These are phyloP conservation scores for Epichloe amarillans DNA, from an alignment of 2,329 filamentous ascomycete species.

Conservation along the genomic window DNA sequence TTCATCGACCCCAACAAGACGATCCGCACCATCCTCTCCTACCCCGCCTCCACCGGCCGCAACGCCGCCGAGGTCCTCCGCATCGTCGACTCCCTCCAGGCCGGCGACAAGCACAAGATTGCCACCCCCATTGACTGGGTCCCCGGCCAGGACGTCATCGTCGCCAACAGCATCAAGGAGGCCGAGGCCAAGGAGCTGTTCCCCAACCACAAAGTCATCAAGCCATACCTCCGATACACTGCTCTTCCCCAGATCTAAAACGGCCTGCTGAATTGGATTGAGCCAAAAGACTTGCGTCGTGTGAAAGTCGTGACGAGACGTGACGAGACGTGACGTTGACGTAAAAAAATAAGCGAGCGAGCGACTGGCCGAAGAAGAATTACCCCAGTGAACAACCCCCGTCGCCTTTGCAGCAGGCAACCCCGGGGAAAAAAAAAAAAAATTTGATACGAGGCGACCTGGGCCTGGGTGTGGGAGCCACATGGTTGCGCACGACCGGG, in stretches of 20 bases:
- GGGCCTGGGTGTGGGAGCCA: no score
- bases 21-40: slow-evolving; percentile 83
- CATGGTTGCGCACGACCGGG: no score
- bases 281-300: no score
- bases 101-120: slow-evolving; percentile 75
- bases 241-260: slow-evolving; percentile 42
- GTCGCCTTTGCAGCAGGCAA: no score
- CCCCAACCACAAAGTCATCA: slow-evolving; percentile 57
- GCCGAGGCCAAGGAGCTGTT: slow-evolving; percentile 82
- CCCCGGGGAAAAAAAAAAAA: no score
- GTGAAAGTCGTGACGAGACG: no score
- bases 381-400: no score
- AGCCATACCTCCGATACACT: slow-evolving; percentile 65
- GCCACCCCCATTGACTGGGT: slow-evolving; percentile 88
- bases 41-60: slow-evolving; percentile 80
- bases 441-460: no score
- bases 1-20: slow-evolving; percentile 90
- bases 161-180: slow-evolving; percentile 69
- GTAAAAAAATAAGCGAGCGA: no score
- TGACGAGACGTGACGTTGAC: no score
- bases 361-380: no score
- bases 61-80: slow-evolving; percentile 70
- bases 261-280: neutral
- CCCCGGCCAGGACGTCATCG: slow-evolving; percentile 81
- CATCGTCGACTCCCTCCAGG: slow-evolving; percentile 67